Conservation (phyloP, 2,329 filamentous ascomycete species). For the Aspergillus sergii region DNA sequence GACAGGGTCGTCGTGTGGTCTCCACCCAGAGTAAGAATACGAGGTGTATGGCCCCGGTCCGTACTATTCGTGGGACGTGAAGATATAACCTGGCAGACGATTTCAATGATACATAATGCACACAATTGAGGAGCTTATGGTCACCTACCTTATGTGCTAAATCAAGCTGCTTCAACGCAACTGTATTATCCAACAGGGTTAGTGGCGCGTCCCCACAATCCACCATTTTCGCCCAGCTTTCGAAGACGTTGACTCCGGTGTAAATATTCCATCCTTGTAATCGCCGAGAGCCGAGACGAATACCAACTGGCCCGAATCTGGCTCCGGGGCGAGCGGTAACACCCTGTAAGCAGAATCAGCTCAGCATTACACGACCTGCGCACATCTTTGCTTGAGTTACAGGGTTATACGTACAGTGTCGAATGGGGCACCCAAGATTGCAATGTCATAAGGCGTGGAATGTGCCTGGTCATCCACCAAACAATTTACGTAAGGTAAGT, state of each 20-base stretch:
- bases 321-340: conserved; percentile 57
- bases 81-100: conserved; percentile 44
- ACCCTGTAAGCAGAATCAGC: conserved; percentile 8
- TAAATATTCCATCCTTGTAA: conserved; percentile 54
- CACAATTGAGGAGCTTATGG: neutral
- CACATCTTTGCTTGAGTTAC: neutral
- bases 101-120: neutral
- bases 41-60: conserved; percentile 36
- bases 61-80: conserved; percentile 48
- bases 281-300: conserved; percentile 53
- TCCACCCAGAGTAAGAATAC: conserved; percentile 57
- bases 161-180: conserved; percentile 57
- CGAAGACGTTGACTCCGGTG: conserved; percentile 50
- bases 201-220: conserved; percentile 59
- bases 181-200: conserved; percentile 57
- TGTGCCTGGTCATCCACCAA: conserved; percentile 25
- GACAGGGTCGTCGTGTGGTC: conserved; percentile 60
- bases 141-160: conserved; percentile 49
- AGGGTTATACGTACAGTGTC: conserved; percentile 42
- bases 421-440: conserved; percentile 55
- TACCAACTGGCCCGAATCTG: conserved; percentile 56
- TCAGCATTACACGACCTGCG: neutral
- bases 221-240: conserved; percentile 55
- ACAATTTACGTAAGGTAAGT: conserved; percentile 36
- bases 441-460: conserved; percentile 37